Evolutionary conservation across 2,329 filamentous ascomycete species (phyloP), one percentile per base, ranked within the genome.

Genomic region (Aspergillus aculeatinus): DNA sequence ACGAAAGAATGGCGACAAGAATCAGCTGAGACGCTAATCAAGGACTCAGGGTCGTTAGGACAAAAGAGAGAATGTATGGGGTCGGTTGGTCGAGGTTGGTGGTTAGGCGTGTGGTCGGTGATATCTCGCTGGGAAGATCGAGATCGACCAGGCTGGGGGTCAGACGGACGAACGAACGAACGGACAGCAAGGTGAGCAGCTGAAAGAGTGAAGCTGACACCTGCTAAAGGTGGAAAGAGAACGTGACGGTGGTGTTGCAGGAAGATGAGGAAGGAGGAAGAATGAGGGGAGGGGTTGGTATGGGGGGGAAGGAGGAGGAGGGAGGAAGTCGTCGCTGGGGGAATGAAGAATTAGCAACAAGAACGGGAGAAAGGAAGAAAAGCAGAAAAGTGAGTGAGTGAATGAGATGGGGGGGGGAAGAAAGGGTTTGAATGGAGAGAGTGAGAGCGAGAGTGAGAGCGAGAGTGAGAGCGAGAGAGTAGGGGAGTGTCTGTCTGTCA

Each of bases 201-300:
- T 85, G 76, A 87, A 86, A 78, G 85, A 87, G 82, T 87, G 85
- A 85, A 87, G 84, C 84, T 80, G 82, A 76, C 74, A 79, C 79
- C 75, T 77, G 78, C 79, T 75, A 67, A 61, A 65, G 63, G 65
- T 61, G 60, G 14, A 16, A 61, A 61, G 63, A 63, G 63, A 68
- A 63, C 63, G 66, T 68, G 67, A 67, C 63, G 63, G 68, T 63
- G 63, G 67, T 35, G 33, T 12, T 35, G 33, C 11, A 35, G 11
- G 39, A 44, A 19, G 39, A 19, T 16, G 39, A 64, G 65, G 62
- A 67, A 67, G 64, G 63, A 67, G 63, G 60, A 60, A 63, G 62
- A 63, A 62, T 56, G 64, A 62, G 54, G 53, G 55, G 60, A 59
- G 56, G 51, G 60, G 60, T 57, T 59, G 59, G 56, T 57, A 62